Conservation (phyloP, 2,329 filamentous ascomycete species). For the Podosphaera fusca region DNA sequence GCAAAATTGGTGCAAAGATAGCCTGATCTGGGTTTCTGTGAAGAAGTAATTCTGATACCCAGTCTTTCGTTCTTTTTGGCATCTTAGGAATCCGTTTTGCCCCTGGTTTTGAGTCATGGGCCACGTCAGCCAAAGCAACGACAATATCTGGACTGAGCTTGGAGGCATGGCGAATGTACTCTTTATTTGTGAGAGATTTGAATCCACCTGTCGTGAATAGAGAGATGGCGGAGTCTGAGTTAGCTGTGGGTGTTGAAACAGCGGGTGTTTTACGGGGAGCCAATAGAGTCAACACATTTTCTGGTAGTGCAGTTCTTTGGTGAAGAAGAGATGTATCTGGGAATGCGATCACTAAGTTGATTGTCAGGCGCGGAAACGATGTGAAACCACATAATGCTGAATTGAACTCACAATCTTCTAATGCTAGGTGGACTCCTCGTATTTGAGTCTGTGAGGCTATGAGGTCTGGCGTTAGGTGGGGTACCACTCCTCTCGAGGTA, state of each 20-base stretch:
- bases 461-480: constrained; percentile 76
- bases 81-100: constrained; percentile 61
- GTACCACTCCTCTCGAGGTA: constrained; percentile 63
- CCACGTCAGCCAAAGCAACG: constrained; percentile 55
- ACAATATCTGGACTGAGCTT: constrained; percentile 59
- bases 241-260: constrained; percentile 45
- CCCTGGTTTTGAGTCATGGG: constrained; percentile 30
- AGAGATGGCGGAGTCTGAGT: constrained; percentile 47
- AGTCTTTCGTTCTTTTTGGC: constrained; percentile 64
- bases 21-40: constrained; percentile 16
- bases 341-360: constrained; percentile 17
- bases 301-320: constrained; percentile 50
- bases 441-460: constrained; percentile 41
- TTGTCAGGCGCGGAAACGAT: not conserved
- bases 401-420: constrained; percentile 71
- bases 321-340: constrained; percentile 31
- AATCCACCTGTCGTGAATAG: constrained; percentile 79
- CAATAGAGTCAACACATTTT: constrained; percentile 43
- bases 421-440: constrained; percentile 50
- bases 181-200: constrained; percentile 39
- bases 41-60: constrained; percentile 46
- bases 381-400: constrained; percentile 1
- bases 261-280: constrained; percentile 58
- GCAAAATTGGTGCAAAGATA: constrained; percentile 46
- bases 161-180: constrained; percentile 43